A percentile compares a stretch with the other conserved stretches of the same genome.
Conservation (phyloP, 345 rosid species). For the Eucalyptus dawsonii region DNA sequence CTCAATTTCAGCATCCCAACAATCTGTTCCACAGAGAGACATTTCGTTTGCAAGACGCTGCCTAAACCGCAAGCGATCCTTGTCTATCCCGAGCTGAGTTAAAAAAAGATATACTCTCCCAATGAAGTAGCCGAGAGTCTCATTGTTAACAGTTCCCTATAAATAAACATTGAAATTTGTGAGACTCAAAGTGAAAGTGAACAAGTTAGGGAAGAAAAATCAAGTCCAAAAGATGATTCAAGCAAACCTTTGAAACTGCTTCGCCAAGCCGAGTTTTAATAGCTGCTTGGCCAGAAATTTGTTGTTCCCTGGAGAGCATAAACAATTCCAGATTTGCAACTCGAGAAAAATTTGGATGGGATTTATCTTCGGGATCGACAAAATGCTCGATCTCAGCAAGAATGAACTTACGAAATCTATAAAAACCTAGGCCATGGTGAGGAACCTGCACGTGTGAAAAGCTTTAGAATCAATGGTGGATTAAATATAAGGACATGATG, state of each 20-base stretch:
- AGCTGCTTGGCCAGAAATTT: slow-evolving; percentile 77
- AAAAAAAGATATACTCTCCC: not conserved
- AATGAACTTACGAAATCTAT: slow-evolving; percentile 78
- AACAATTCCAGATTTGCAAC: slow-evolving; percentile 61
- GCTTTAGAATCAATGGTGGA: not conserved
- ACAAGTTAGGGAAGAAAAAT: not conserved
- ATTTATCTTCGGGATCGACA: slow-evolving; percentile 86
- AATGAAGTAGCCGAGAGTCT: no score
- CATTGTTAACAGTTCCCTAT: slow-evolving; percentile 13
- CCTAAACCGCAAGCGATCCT: slow-evolving; percentile 60
- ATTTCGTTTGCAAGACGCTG: slow-evolving; percentile 94
- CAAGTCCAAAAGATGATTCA: not conserved
- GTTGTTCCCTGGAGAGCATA: slow-evolving; percentile 83
- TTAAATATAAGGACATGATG: not conserved
- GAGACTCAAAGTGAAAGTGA: not conserved
- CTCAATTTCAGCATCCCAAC: slow-evolving; percentile 99
- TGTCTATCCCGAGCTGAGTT: slow-evolving; percentile 65
- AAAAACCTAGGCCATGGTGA: slow-evolving; percentile 78
- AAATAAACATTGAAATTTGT: not conserved
- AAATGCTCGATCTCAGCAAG: slow-evolving; percentile 93
- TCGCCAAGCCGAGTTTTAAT: slow-evolving; percentile 45
- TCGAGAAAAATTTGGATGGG: slow-evolving; percentile 67
- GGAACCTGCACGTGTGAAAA: slow-evolving; percentile 39
- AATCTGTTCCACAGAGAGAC: slow-evolving; percentile 91
- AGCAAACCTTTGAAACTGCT: slow-evolving; percentile 64